Percentiles rank a stretch among this genome's conserved stretches.
Conservation (phyloP, 352 stramenopile genomes). For the Phytophthora colocasiae region DNA sequence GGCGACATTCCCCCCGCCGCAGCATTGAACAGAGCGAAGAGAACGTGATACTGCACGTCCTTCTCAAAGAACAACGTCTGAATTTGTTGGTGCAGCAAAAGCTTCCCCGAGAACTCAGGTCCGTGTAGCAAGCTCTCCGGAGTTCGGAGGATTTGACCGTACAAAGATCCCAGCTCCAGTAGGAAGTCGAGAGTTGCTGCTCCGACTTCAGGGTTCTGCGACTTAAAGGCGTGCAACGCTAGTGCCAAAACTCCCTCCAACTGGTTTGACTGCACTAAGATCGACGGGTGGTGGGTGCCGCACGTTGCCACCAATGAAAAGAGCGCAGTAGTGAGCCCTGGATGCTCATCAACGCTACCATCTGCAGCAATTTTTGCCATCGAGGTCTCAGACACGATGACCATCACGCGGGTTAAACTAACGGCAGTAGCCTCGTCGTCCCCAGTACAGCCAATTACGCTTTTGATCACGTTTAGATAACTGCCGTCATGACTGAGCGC, state of each 20-base stretch:
- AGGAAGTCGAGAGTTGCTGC: slow-evolving; percentile 65
- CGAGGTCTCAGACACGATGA: slow-evolving; percentile 61
- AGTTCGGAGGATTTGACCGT: slow-evolving; percentile 75
- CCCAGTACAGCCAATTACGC: slow-evolving; percentile 66
- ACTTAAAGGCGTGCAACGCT: slow-evolving; percentile 67
- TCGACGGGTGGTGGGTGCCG: slow-evolving; percentile 59
- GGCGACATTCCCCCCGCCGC: slow-evolving; percentile 64
- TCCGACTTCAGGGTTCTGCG: slow-evolving; percentile 71
- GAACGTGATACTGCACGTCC: slow-evolving; percentile 74
- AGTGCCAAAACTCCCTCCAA: slow-evolving; percentile 67
- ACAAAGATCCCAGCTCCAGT: slow-evolving; percentile 70
- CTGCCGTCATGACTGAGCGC: slow-evolving; percentile 60
- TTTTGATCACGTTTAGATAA: slow-evolving; percentile 76
- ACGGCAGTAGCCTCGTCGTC: slow-evolving; percentile 63
- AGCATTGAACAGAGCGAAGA: slow-evolving; percentile 75
- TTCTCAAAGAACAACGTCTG: slow-evolving; percentile 83
- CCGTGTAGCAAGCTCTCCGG: slow-evolving; percentile 54
- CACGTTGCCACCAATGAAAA: slow-evolving; percentile 71
- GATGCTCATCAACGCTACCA: slow-evolving; percentile 61
- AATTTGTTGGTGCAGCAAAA: slow-evolving; percentile 69
- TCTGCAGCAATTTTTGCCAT: slow-evolving; percentile 62
- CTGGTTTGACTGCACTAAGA: slow-evolving; percentile 75
- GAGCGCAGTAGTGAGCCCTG: slow-evolving; percentile 54
- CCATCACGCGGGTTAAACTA: slow-evolving; percentile 73
- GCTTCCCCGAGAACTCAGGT: slow-evolving; percentile 57